Evolutionary conservation across 2,329 filamentous ascomycete genomes (phyloP), one percentile per base, ranked within the genome.

Genomic region (Fusarium stilboides): DNA sequence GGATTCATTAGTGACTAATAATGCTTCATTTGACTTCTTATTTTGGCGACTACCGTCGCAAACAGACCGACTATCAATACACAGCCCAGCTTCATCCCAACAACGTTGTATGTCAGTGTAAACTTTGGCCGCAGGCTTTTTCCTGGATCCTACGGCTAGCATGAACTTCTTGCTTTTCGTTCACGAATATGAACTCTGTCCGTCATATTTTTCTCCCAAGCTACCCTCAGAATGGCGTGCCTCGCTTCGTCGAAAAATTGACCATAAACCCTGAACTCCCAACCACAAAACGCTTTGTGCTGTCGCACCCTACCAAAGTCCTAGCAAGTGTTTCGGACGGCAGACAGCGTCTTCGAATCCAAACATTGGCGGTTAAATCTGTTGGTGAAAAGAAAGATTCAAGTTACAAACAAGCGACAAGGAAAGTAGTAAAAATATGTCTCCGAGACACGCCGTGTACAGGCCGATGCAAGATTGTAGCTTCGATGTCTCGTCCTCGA

Each of bases 241-340:
- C 44, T 71, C 39, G 33, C 45, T 64, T 57, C 26, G 59, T 68
- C 54, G 33, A 52, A 70, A 68, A 50, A 52, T 59, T 62, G 61
- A 57, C 63, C 61, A 64, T 56, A 51, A 66, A 71, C 68, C 69
- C 69, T 69, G 55, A 74, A 74, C 70, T 74, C 71, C 72, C 69
- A 72, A 68, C 60, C 67, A 69, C 65, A 74, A 31, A 74, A 66
- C 70, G 65, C 69, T 75, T 31, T 70, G 58, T 65, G 67, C 72
- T 62, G 42, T 71, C 56, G 62, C 72, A 75, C 57, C 52, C 63
- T 63, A 52, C 54, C 59, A 20, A 70, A 60, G 51, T 69, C 64
- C 61, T 61, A 28, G 54, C 61, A 56, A 46, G 49, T 49, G 43
- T 64, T 37, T 70, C 57, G 57, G 68, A 62, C 45, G 58, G 61